phyloP scores from a whole-genome alignment of 2,329 filamentous ascomycete species.

The Ophiostoma ulmi region DNA sequence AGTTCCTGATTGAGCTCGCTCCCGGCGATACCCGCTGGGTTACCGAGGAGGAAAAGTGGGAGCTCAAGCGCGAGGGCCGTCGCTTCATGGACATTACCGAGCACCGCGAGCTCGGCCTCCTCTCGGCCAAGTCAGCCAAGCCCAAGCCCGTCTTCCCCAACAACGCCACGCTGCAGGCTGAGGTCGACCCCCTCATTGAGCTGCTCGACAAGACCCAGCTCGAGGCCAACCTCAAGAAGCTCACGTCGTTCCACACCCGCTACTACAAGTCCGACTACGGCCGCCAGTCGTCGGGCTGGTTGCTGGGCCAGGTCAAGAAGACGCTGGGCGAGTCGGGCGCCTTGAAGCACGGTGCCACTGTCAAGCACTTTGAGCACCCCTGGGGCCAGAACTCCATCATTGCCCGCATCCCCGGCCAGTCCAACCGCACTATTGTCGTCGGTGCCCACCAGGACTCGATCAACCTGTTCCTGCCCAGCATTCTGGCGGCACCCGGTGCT shows the following conservation, averaged over 20 bases:
- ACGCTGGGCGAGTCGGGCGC: constrained; percentile 69
- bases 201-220: constrained; percentile 72
- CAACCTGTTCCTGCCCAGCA: constrained; percentile 80
- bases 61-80: constrained; percentile 72
- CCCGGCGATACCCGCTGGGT: constrained; percentile 81
- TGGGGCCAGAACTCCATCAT: constrained; percentile 93
- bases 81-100: constrained; percentile 95
- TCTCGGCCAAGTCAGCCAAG: constrained; percentile 56
- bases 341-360: constrained; percentile 58
- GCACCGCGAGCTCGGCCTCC: constrained; percentile 55
- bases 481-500: constrained; percentile 83
- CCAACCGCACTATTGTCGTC: constrained; percentile 77
- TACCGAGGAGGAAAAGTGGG: constrained; percentile 93
- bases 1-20: constrained; percentile 75
- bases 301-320: constrained; percentile 66
- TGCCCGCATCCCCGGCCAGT: constrained; percentile 81
- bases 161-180: constrained; percentile 51
- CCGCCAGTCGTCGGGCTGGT: constrained; percentile 80
- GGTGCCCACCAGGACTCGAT: constrained; percentile 94
- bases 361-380: constrained; percentile 68
- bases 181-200: constrained; percentile 61
- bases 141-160: constrained; percentile 48
- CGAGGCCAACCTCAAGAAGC: constrained; percentile 68
- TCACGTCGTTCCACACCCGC: constrained; percentile 74
- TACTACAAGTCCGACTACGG: constrained; percentile 76